A percentile compares a stretch with the other conserved stretches of the same genome.
These are phyloP conservation scores for Malassezia psittaci DNA, from an alignment of 1,284 basidiomycete species.

Conservation along the genomic window DNA sequence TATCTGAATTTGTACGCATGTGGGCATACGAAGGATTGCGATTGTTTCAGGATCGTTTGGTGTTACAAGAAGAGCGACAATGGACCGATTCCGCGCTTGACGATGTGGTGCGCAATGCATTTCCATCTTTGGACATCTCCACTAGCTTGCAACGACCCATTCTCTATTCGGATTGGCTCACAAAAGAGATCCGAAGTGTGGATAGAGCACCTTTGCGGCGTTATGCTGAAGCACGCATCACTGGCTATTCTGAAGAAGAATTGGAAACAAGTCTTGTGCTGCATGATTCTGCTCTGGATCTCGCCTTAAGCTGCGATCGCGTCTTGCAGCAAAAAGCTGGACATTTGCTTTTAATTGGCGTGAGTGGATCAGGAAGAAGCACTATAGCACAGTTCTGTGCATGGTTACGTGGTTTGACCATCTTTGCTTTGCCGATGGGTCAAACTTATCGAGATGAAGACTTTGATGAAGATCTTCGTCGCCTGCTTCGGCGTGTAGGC, in stretches of 20 bases:
- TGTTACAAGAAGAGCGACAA: slow-evolving; percentile 49
- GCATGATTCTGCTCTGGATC: slow-evolving; percentile 96
- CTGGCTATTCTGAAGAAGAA: slow-evolving; percentile 58
- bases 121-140: slow-evolving; percentile 77
- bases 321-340: slow-evolving; percentile 98
- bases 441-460: slow-evolving; percentile 97
- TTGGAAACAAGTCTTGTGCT: slow-evolving; percentile 94
- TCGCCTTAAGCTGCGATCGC: slow-evolving; percentile 91
- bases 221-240: slow-evolving; percentile 88
- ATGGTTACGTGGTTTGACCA: slow-evolving; percentile 97
- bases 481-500: slow-evolving; percentile 81
- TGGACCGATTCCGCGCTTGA: slow-evolving; percentile 96
- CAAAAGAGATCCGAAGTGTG: slow-evolving; percentile 90
- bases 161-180: slow-evolving; percentile 97
- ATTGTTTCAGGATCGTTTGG: slow-evolving; percentile 93
- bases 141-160: slow-evolving; percentile 72
- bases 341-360: slow-evolving; percentile 88
- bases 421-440: slow-evolving; percentile 97
- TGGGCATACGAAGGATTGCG: slow-evolving; percentile 98
- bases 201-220: slow-evolving; percentile 84
- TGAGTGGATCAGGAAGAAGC: slow-evolving; percentile 96
- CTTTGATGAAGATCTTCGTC: slow-evolving; percentile 93
- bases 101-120: slow-evolving; percentile 68
- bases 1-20: slow-evolving; percentile 80
- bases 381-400: slow-evolving; percentile 96